Conservation (phyloP, 129 eudicot species). For the Cynara cardunculus region DNA sequence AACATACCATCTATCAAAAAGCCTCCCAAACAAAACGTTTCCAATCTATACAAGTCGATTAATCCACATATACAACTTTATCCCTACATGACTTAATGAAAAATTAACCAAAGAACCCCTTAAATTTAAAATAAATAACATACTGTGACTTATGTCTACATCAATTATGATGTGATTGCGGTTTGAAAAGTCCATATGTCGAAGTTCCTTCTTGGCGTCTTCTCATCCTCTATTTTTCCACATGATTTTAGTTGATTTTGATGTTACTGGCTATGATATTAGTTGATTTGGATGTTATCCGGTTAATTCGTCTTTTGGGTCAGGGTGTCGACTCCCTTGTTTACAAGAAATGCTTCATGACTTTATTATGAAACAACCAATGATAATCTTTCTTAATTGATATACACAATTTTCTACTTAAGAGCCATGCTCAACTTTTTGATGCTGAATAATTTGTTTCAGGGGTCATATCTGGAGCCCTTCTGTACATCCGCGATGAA, state of each 20-base stretch:
- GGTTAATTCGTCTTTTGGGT: not conserved
- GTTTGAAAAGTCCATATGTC: not conserved
- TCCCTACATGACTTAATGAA: too few relatives aligned
- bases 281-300: not conserved
- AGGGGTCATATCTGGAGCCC: slow-evolving; percentile 92
- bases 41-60: too few relatives aligned
- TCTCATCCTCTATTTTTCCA: too few relatives aligned
- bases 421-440: not conserved
- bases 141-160: not conserved
- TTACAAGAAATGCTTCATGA: not conserved
- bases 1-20: too few relatives aligned
- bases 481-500: slow-evolving; percentile 68
- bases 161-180: not conserved
- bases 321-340: not conserved
- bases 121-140: not conserved
- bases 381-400: not conserved
- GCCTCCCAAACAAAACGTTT: too few relatives aligned
- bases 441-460: not conserved
- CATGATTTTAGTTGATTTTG: slow-evolving; percentile 9
- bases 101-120: not conserved
- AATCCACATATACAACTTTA: too few relatives aligned
- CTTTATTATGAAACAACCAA: not conserved
- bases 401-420: not conserved
- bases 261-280: slow-evolving; percentile 7
- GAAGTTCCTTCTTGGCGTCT: too few relatives aligned